Conservation (phyloP, 495 filamentous ascomycete species). For the Xylaria scruposa region DNA sequence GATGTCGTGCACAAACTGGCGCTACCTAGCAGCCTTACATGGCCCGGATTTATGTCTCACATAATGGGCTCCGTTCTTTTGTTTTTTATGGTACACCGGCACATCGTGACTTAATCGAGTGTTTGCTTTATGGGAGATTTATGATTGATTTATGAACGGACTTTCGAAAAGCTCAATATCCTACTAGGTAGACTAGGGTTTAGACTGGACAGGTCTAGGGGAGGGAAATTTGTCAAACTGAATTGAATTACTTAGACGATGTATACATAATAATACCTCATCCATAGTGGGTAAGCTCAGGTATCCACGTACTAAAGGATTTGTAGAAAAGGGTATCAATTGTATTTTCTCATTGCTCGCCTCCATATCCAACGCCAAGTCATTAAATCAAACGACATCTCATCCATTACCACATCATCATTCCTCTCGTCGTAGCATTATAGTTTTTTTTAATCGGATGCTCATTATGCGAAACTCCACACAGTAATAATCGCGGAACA, state of each 20-base stretch:
- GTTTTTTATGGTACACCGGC: background rate
- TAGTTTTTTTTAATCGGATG: constrained; percentile 1
- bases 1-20: background rate
- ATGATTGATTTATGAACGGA: background rate
- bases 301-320: background rate
- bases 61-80: background rate
- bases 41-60: background rate
- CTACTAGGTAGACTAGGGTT: too few relatives aligned
- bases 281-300: too few relatives aligned
- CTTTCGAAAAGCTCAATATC: background rate
- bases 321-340: constrained; percentile 12
- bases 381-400: background rate
- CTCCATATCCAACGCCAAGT: background rate
- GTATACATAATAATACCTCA: background rate
- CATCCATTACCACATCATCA: background rate
- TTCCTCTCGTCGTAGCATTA: background rate
- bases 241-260: background rate
- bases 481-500: background rate
- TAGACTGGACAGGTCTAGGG: background rate
- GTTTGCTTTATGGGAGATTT: too few relatives aligned
- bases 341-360: background rate
- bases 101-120: background rate
- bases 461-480: constrained; percentile 1
- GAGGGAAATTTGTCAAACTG: background rate
- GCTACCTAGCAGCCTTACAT: background rate